These are phyloP conservation scores for Rubroshorea leprosula DNA, from an alignment of 345 rosid species.

Conservation along the genomic window DNA sequence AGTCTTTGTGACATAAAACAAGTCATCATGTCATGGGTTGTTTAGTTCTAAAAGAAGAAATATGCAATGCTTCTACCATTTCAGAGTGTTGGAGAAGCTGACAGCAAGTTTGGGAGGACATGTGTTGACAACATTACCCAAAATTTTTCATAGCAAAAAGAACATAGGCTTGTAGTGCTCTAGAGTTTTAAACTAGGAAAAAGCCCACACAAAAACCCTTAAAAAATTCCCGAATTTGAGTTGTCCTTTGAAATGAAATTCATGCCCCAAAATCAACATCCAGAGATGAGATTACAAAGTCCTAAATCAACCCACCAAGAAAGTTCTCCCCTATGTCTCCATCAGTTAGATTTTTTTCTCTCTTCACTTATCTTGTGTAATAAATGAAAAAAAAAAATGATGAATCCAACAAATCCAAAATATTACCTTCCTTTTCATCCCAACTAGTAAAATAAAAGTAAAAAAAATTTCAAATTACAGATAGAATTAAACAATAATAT, in stretches of 20 bases:
- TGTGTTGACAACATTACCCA: too few relatives aligned
- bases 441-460: not conserved
- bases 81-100: too few relatives aligned
- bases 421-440: too few relatives aligned
- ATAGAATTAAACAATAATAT: too few relatives aligned
- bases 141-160: too few relatives aligned
- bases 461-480: not conserved
- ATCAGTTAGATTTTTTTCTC: not conserved
- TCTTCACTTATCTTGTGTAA: not conserved
- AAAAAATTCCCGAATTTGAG: not conserved
- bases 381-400: not conserved
- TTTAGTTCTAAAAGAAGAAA: too few relatives aligned
- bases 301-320: constrained; percentile 8
- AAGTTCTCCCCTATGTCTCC: not conserved
- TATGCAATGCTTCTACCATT: too few relatives aligned
- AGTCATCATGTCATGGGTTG: too few relatives aligned
- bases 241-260: not conserved
- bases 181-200: not conserved
- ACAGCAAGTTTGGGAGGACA: too few relatives aligned
- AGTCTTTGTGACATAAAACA: too few relatives aligned
- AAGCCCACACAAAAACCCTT: not conserved
- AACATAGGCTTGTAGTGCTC: not conserved
- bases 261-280: constrained; percentile 1
- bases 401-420: not conserved
- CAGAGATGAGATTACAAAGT: not conserved